Percentiles rank a stretch among this genome's conserved stretches.
phyloP scores from a whole-genome alignment of 2,329 filamentous ascomycete genomes.

The Westerdykella ornata region DNA sequence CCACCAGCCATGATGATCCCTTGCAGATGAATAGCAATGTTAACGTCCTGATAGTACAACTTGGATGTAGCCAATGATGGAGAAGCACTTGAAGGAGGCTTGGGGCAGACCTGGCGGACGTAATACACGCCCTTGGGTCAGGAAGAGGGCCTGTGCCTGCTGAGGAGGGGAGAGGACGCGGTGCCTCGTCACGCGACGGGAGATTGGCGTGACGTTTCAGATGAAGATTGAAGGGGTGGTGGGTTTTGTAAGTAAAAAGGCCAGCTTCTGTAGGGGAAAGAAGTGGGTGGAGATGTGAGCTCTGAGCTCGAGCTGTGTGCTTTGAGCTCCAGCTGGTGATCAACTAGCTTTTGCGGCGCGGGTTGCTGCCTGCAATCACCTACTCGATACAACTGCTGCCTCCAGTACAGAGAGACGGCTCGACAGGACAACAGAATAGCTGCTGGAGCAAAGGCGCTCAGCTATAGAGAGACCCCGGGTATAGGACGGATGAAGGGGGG shows the following conservation, averaged over 20 bases:
- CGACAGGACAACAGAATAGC: neutral
- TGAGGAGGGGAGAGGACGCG: neutral
- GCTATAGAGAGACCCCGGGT: slow-evolving; percentile 8
- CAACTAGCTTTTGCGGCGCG: no score
- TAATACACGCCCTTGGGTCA: slow-evolving; percentile 12
- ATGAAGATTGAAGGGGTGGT: slow-evolving; percentile 1
- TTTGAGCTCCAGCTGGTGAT: no score
- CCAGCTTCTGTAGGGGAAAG: neutral
- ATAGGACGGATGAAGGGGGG: neutral
- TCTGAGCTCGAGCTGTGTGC: no score
- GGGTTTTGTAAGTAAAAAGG: neutral
- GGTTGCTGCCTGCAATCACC: no score
- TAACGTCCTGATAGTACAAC: slow-evolving; percentile 7
- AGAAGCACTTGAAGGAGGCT: slow-evolving; percentile 7
- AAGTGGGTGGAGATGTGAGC: no score
- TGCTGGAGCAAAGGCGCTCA: slow-evolving; percentile 3
- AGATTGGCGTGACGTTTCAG: slow-evolving; percentile 16
- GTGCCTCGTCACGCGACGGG: slow-evolving; percentile 1
- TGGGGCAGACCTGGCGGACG: slow-evolving; percentile 8
- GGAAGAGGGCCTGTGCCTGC: slow-evolving; percentile 13
- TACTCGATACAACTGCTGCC: no score
- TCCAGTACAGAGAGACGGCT: no score
- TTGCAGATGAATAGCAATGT: slow-evolving; percentile 5
- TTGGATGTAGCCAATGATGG: slow-evolving; percentile 6
- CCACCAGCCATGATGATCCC: slow-evolving; percentile 1